Evolutionary conservation across 768 basidiomycete species (phyloP), one percentile per base, ranked within the genome.

Genomic region (Podaxis rugospora): DNA sequence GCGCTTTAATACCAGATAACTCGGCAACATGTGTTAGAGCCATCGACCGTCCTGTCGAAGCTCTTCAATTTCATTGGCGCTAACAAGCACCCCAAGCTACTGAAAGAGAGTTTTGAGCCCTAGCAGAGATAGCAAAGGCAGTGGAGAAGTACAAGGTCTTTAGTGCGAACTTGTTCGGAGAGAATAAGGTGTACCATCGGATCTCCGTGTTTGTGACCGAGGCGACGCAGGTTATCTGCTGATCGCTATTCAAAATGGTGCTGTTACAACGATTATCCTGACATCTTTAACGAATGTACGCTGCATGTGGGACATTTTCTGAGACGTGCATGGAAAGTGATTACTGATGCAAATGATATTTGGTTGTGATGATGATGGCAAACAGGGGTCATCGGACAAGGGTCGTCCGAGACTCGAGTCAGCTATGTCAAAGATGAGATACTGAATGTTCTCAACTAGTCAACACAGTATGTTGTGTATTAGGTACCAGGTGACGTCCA

Each of bases 11-110:
- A 16, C 64, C 66, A 5, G 13, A 42, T 1, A 63, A 62, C 36
- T 59, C n/a, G n/a, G 49, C 16, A 55, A 39, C 13, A 55, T 60
- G 40, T 68, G 13, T 13, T 53, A 3, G 68, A 69, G 36, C 42
- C 39, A 5, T 56, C 64, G 5, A 51, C 13, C 11, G 62, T 59
- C 11, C 64, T 69, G 27, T 62, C 61, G 36, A 39, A 61, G 4
- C 59, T 69, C 14, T 68, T 69, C 49, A 42, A 56, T 46, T 69
- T 64, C 42, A 53, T 67, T 18, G 65, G 65, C 25, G 56, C 64
- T 4, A 25, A 53, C 6, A 47, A 35, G 2, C 63, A 63, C 18
- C 66, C 62, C 3, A 56, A 27, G 11, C 44, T 65, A 10, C 32
- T 57, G 2, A 56, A 54, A 13, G 51, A 59, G 18, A 36, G n/a